These are phyloP conservation scores for Solanum chiquidenum DNA, from an alignment of 257 asterid species.

Conservation along the genomic window DNA sequence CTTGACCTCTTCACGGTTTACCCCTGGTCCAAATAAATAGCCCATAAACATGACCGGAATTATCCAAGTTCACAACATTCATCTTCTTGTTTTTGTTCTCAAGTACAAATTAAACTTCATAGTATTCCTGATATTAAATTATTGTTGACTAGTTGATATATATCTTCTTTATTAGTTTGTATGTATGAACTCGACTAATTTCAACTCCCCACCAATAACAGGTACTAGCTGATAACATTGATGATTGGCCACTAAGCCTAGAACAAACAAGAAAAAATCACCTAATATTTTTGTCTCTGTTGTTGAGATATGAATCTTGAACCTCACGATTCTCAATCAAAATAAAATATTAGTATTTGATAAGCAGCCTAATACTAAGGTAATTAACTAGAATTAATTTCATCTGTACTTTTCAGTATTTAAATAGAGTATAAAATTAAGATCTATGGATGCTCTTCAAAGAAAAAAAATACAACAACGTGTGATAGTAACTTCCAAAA, in stretches of 20 bases:
- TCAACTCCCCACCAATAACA: not conserved
- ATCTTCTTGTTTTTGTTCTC: not conserved
- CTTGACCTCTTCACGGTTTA: not conserved
- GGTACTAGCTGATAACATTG: too few relatives aligned
- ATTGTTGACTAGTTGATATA: too few relatives aligned
- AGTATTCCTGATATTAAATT: not conserved
- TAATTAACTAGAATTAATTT: not conserved
- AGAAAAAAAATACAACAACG: not conserved
- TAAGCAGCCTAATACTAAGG: not conserved
- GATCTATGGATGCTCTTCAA: not conserved
- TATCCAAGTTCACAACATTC: not conserved
- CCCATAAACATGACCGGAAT: not conserved
- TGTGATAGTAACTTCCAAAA: not conserved
- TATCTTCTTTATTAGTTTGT: too few relatives aligned
- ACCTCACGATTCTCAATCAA: not conserved
- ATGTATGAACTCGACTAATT: too few relatives aligned
- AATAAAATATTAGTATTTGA: not conserved
- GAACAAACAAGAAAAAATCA: too few relatives aligned
- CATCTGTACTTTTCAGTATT: not conserved
- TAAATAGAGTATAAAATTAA: not conserved
- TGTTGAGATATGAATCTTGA: too few relatives aligned
- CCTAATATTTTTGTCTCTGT: too few relatives aligned
- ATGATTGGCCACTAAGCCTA: not conserved
- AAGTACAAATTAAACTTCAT: not conserved
- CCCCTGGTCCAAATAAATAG: not conserved